Evolutionary conservation across 1,284 basidiomycete species (phyloP), one percentile per base, ranked within the genome.

Genomic region (Cerrena zonata): DNA sequence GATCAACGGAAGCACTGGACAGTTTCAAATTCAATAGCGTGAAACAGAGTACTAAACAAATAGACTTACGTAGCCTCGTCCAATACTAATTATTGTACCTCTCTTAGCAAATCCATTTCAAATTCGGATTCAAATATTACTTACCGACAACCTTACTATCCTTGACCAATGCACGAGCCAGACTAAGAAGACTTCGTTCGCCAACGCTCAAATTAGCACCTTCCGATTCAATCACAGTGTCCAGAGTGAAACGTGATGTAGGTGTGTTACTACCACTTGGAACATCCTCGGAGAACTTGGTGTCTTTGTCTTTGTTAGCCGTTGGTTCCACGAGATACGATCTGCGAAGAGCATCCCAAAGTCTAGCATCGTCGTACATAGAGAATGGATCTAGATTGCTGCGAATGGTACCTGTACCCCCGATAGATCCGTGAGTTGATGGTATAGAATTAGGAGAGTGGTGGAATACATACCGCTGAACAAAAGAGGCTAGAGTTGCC

Each of bases 291-390:
- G 42, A 12, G 26, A 53, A 25, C 50, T 51, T 30, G 11, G 55
- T 52, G 13, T 59, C 56, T 5, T 53, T 50, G 2, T 45, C 55
- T 27, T 61, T 57, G 1, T 53, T 45, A 1, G 42, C 36, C 13
- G 55, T 18, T 21, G 64, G 58, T 18, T 84, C 80, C 23, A 91
- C 79, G 10, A 94, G 77, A 63, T 89, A 86, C 0, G 90, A 81
- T 25, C 90, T 82, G 56, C 81, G 83, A 34, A 94, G 72, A 11
- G 91, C 88, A 59, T 92, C 89, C 83, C 89, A 93, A 19, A 94
- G 72, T 41, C 77, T 78, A 5, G 79, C 80, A 61, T 93, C 91
- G 53, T 84, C 84, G 60, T 87, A 79, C 43, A 82, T 67, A 49
- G 75, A 79, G 67, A 94, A 89, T 0, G 86, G 86, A 63, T 89